A percentile compares a stretch with the other conserved stretches of the same genome.
These are phyloP conservation scores for Leccinum barrowsii DNA, from an alignment of 768 basidiomycete genomes.

Conservation along the genomic window DNA sequence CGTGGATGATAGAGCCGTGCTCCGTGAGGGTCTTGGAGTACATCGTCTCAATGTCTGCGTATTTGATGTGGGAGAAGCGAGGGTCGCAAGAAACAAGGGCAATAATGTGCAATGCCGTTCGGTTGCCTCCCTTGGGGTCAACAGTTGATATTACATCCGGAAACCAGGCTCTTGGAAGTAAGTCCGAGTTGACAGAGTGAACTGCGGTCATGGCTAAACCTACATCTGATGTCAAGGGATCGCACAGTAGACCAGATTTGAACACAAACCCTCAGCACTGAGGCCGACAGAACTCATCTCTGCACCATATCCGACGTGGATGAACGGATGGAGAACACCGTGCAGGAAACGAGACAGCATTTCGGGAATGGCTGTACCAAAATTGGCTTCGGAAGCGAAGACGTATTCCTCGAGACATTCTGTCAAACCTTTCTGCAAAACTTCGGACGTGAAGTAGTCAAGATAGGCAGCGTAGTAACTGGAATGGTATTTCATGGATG, in stretches of 20 bases:
- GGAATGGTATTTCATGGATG: background rate
- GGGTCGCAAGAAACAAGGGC: slow-evolving; percentile 51
- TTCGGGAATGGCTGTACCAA: slow-evolving; percentile 20
- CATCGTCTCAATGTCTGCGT: slow-evolving; percentile 27
- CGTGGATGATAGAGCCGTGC: slow-evolving; percentile 37
- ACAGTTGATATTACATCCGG: slow-evolving; percentile 16
- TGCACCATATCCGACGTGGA: slow-evolving; percentile 58
- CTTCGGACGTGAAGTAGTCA: slow-evolving; percentile 46
- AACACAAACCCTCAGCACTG: slow-evolving; percentile 53
- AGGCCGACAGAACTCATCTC: slow-evolving; percentile 62
- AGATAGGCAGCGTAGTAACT: slow-evolving; percentile 63
- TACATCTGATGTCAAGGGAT: slow-evolving; percentile 25
- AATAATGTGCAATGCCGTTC: slow-evolving; percentile 45
- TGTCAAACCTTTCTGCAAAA: slow-evolving; percentile 41
- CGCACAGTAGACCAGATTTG: slow-evolving; percentile 35
- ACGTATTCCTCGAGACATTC: slow-evolving; percentile 53
- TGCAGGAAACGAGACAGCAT: slow-evolving; percentile 57
- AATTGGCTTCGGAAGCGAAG: slow-evolving; percentile 49
- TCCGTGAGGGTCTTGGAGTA: slow-evolving; percentile 28
- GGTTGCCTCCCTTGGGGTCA: slow-evolving; percentile 11
- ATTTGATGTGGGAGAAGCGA: slow-evolving; percentile 27
- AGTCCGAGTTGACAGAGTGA: slow-evolving; percentile 14
- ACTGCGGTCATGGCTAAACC: slow-evolving; percentile 54
- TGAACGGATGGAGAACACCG: slow-evolving; percentile 61
- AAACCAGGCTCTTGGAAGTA: slow-evolving; percentile 23